Base-by-base conservation (phyloP, 2,329 filamentous ascomycete species). In the Monosporascus sp. region DNA sequence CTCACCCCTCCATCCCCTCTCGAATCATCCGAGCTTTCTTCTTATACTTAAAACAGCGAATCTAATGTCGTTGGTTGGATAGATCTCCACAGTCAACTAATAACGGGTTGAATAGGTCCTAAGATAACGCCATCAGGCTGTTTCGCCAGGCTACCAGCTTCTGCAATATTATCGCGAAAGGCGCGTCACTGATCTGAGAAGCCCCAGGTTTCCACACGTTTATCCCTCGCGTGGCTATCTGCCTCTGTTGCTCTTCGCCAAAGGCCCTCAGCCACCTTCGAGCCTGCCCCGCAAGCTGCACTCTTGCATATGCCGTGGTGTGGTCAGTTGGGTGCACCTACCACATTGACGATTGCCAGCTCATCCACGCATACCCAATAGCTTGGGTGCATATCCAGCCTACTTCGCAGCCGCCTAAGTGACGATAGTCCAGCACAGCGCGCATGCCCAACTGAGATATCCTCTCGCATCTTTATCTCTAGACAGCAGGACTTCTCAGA, bases 351-450 rank as follows among this genome's bases (percentile, higher is more conserved):
- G 65, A 72, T 65, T 84, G 81, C 80, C 81, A 84, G 76, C 81
- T 77, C 81, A 84, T 80, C 74, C 72, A 74, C 79, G 72, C 78
- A 79, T 78, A 76, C 74, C 76, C 74, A 79, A 78, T 80, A 77
- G 74, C 78, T 78, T 78, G 74, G 72, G 72, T 75, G 69, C 68
- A 70, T 72, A 74, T 71, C 70, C 70, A 70, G 69, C 71, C 70
- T 73, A 69, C 20, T 68, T 69, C 69, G 65, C 71, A 68, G 70
- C 69, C 72, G 72, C 69, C 71, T 70, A 67, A 73, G 71, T 72
- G 66, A 74, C 70, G 70, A 69, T 68, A 70, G 61, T 61, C 57
- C 61, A 60, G 67, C 65, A 67, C 68, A 69, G 71, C 69, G 65
- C 70, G 72, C 64, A 65, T 74, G 72, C 74, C 76, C 72, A 77